Percentiles rank a stretch among this genome's conserved stretches.
phyloP scores from a whole-genome alignment of 2,329 filamentous ascomycete species.

The Endothia cerciana region DNA sequence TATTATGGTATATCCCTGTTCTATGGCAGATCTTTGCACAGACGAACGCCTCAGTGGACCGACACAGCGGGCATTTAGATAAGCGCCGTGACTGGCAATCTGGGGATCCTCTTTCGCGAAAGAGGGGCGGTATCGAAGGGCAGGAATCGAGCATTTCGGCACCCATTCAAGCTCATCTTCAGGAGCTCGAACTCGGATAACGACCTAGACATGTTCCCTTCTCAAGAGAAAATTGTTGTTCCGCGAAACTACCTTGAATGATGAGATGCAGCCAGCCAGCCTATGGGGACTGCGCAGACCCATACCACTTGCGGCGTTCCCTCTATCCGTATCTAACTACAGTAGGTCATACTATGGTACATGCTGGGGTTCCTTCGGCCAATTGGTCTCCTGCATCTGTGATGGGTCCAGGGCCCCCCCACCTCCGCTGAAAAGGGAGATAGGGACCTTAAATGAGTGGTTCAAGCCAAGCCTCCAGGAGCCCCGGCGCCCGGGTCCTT shows the following conservation, averaged over 20 bases:
- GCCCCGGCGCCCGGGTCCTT: background rate
- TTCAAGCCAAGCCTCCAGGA: background rate
- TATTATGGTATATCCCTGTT: background rate
- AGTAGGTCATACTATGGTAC: background rate
- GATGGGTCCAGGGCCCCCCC: background rate
- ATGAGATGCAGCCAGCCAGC: background rate
- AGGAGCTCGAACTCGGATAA: background rate
- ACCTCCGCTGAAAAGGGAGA: slow-evolving; percentile 9
- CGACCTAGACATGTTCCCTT: background rate
- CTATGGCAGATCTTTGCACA: background rate
- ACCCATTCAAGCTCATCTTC: background rate
- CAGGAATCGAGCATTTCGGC: background rate
- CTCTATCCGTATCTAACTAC: background rate
- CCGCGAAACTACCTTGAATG: background rate
- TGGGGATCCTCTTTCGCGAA: background rate
- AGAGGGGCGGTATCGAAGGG: background rate
- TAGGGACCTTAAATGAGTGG: slow-evolving; percentile 13
- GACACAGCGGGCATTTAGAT: background rate
- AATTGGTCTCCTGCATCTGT: background rate
- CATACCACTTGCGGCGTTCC: background rate
- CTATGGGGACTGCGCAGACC: background rate
- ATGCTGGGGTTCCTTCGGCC: background rate
- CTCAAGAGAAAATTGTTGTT: background rate
- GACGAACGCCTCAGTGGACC: slow-evolving; percentile 4
- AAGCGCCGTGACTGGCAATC: background rate